Evolutionary conservation across 805 yeast species (phyloP), one percentile per base, ranked within the genome.

Genomic region (Kluyveromyces starmeri): DNA sequence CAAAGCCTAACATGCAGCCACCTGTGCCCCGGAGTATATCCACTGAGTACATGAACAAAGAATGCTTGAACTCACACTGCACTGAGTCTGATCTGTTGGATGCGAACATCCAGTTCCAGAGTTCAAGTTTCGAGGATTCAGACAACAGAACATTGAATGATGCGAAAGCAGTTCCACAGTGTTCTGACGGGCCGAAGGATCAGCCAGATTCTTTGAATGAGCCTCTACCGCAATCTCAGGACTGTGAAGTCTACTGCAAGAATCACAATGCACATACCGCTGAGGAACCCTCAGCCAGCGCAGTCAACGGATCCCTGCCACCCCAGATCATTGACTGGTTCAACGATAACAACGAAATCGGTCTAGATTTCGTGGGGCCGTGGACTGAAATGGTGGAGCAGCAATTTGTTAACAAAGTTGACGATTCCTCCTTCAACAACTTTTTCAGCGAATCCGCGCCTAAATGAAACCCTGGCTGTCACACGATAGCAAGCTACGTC

Each of bases 311-410:
- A 17, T 17, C 23, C 20, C 19, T 45, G 8, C 46, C 53, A 0
- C 38, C 44, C 13, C 60, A 61, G 12, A 61, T 71, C 10, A 62
- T 69, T 28, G 71, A 71, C 40, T 72, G 75, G 73, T 71, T 72
- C 37, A 53, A 67, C 27, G 58, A 59, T 20, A 68, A 69, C 40
- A 69, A 63, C 33, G 63, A 67, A 28, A 64, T 72, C 15, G 79
- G 79, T 11, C 50, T 73, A 31, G 76, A 71, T 36, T 73, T 73
- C 43, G 79, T 78, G 19, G 88, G 78, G 24, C 84, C 84, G 2
- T 81, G 86, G 78, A 80, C 89, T 0, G 83, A 78, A 50, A 76
- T 79, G 72, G 70, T 81, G 27, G 89, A 80, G 50, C 78, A 75
- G 44, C 83, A 77, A 40, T 68, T 73, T 37, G 34, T 69, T 29